Base-by-base conservation (phyloP, 345 rosid genomes). In the Sisymbrium irio region DNA sequence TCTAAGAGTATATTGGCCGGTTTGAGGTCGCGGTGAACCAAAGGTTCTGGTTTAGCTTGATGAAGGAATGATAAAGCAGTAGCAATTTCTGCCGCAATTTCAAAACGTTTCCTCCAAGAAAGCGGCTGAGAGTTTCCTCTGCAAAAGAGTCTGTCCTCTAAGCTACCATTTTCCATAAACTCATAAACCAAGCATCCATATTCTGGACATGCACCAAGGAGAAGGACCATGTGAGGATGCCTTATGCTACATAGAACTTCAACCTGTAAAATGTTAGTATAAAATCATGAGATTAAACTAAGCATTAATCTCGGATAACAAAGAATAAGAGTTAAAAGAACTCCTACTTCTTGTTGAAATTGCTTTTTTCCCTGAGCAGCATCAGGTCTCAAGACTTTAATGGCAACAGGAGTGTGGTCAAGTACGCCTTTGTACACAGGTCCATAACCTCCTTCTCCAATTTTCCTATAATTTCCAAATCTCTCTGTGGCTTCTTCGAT, bases 361-460 rank as follows among this genome's bases (percentile, higher is more conserved):
- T 92, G 96, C 42, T 77, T 85, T 69, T 83, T 84, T 25, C 98
- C 96, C 74, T 92, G 96, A 59, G 85, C 87, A 51, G 96, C 97
- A 82, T 85, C 96, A 7, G 97, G 92, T 75, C 94, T 86, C 74
- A 89, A 73, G 46, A 87, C 88, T 77, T 92, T 89, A 71, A 92
- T 92, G 3, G 97, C 97, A 39, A 89, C 97, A 7, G 88, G 79
- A 36, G 94, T 92, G 67, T 92, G 96, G 78, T 89, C 94, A 44
- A 89, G 90, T 74, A 66, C 83, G 18, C 88, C 97, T 73, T 76
- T 82, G 71, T 77, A 92, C 36, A 92, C 97, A 6, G 96, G 97
- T 79, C 96, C 97, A 71, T 92, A 92, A 22, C 97, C 97, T 1
- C 97, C 97, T 82, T 88, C 96, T 6, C 97, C 97, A 67, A 92